Percentiles rank a stretch among this genome's conserved stretches.
Evolutionary conservation across 768 basidiomycete genomes (phyloP).

Genomic region (Suillus subalutaceus): DNA sequence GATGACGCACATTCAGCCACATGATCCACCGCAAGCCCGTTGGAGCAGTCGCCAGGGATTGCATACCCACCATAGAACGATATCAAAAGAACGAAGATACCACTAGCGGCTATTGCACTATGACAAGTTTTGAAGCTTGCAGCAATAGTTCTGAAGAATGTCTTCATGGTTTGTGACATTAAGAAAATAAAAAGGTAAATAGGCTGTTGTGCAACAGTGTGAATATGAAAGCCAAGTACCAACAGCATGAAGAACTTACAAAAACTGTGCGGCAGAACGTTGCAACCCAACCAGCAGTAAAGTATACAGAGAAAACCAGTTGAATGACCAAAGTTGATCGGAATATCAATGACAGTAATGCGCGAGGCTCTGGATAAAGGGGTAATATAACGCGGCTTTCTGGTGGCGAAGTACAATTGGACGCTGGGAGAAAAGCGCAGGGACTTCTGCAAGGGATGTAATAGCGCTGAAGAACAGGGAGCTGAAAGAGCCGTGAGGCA

Average conservation of each 20-base stretch:
- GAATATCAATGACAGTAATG: slow-evolving; percentile 64
- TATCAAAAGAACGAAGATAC: slow-evolving; percentile 41
- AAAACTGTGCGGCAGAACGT: slow-evolving; percentile 54
- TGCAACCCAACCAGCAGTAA: slow-evolving; percentile 60
- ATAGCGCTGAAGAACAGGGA: slow-evolving; percentile 42
- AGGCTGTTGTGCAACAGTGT: slow-evolving; percentile 39
- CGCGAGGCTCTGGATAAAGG: slow-evolving; percentile 56
- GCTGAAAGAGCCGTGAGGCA: slow-evolving; percentile 9
- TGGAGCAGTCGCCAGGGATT: slow-evolving; percentile 22
- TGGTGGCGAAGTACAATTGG: slow-evolving; percentile 61
- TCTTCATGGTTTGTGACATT: slow-evolving; percentile 67
- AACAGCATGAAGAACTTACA: slow-evolving; percentile 39
- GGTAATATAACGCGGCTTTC: slow-evolving; percentile 64
- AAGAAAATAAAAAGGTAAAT: slow-evolving; percentile 54
- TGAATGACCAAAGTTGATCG: slow-evolving; percentile 54
- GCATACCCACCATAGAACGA: slow-evolving; percentile 46
- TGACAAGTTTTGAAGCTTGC: slow-evolving; percentile 55
- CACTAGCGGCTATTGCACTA: slow-evolving; percentile 42
- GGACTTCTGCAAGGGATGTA: slow-evolving; percentile 53
- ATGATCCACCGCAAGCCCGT: slow-evolving; percentile 5
- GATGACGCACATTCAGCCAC: slow-evolving; percentile 1
- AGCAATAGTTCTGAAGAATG: slow-evolving; percentile 69
- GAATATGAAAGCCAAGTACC: slow-evolving; percentile 13
- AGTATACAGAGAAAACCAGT: slow-evolving; percentile 49
- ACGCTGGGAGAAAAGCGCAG: slow-evolving; percentile 56